Conservation (phyloP, 1,139 yeast species). For the Protomyces arabidopsidicola region DNA sequence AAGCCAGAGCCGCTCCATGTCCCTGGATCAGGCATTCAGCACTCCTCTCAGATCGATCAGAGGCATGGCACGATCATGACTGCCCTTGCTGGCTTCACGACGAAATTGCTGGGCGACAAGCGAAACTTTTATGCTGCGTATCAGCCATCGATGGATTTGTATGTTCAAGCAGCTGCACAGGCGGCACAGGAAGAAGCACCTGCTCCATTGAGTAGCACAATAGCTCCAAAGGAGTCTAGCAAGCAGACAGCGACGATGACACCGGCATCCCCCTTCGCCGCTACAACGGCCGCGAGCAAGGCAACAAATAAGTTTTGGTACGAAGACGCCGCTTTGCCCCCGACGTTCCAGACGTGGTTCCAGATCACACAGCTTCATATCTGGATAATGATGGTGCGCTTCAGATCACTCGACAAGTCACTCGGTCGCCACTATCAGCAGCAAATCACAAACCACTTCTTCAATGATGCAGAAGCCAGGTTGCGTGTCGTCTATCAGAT, state of each 20-base stretch:
- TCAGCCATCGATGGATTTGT: slow-evolving; percentile 25
- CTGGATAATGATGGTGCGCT: slow-evolving; percentile 89
- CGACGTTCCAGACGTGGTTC: slow-evolving; percentile 89
- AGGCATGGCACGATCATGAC: slow-evolving; percentile 16
- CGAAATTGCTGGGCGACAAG: slow-evolving; percentile 13
- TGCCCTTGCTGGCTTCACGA: slow-evolving; percentile 6
- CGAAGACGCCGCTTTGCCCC: slow-evolving; percentile 53
- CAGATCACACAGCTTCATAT: slow-evolving; percentile 85
- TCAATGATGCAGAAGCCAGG: slow-evolving; percentile 82
- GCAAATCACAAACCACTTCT: slow-evolving; percentile 80
- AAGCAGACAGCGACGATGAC: slow-evolving; percentile 3
- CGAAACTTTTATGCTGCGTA: slow-evolving; percentile 18
- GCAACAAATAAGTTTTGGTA: slow-evolving; percentile 23
- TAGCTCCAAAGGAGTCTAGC: not conserved
- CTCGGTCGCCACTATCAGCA: slow-evolving; percentile 88
- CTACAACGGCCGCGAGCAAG: not conserved
- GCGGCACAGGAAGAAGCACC: slow-evolving; percentile 23
- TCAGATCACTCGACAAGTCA: slow-evolving; percentile 92
- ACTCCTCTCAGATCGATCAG: slow-evolving; percentile 22
- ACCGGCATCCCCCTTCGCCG: not conserved
- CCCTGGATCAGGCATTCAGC: slow-evolving; percentile 22
- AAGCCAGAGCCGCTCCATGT: slow-evolving; percentile 21
- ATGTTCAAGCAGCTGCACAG: slow-evolving; percentile 24
- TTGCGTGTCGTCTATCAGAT: slow-evolving; percentile 79
- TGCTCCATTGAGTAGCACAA: not conserved